Conservation (phyloP, 2,329 filamentous ascomycete species). For the Curvularia sp. region DNA sequence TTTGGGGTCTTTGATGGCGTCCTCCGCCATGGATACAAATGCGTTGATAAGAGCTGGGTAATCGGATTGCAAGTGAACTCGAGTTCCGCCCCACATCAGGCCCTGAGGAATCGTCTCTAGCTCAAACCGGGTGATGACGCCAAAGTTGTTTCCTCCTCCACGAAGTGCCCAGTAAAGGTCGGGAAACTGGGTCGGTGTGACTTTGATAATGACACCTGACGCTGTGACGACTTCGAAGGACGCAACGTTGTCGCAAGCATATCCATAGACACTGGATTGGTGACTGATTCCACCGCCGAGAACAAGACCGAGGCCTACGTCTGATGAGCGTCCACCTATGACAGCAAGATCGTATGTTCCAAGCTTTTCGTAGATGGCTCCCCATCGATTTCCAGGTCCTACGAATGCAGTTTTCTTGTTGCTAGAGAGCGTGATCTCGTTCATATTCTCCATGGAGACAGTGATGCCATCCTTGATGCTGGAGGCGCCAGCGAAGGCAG, state of each 20-base stretch:
- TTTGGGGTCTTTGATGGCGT: slow-evolving; percentile 30
- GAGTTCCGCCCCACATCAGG: slow-evolving; percentile 22
- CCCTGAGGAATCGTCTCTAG: slow-evolving; percentile 12
- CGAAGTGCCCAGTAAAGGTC: slow-evolving; percentile 52
- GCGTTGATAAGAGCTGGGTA: slow-evolving; percentile 11
- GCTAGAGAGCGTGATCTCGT: slow-evolving; percentile 31
- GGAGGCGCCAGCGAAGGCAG: slow-evolving; percentile 49
- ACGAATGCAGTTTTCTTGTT: slow-evolving; percentile 37
- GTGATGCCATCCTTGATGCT: slow-evolving; percentile 55
- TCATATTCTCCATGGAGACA: slow-evolving; percentile 50
- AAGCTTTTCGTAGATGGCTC: slow-evolving; percentile 43
- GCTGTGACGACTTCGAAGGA: slow-evolving; percentile 48
- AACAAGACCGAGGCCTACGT: slow-evolving; percentile 44
- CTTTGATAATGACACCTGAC: slow-evolving; percentile 44
- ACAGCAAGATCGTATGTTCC: slow-evolving; percentile 36
- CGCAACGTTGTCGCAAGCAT: slow-evolving; percentile 42
- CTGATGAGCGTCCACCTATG: slow-evolving; percentile 42
- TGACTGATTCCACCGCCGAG: slow-evolving; percentile 37
- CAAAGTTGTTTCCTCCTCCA: slow-evolving; percentile 46
- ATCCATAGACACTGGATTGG: slow-evolving; percentile 32
- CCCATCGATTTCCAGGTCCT: slow-evolving; percentile 47
- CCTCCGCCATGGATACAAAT: slow-evolving; percentile 16
- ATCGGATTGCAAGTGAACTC: slow-evolving; percentile 15
- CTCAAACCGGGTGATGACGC: slow-evolving; percentile 43
- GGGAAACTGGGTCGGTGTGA: slow-evolving; percentile 29